phyloP scores from a whole-genome alignment of 768 basidiomycete genomes.

The Trametes coccinea region DNA sequence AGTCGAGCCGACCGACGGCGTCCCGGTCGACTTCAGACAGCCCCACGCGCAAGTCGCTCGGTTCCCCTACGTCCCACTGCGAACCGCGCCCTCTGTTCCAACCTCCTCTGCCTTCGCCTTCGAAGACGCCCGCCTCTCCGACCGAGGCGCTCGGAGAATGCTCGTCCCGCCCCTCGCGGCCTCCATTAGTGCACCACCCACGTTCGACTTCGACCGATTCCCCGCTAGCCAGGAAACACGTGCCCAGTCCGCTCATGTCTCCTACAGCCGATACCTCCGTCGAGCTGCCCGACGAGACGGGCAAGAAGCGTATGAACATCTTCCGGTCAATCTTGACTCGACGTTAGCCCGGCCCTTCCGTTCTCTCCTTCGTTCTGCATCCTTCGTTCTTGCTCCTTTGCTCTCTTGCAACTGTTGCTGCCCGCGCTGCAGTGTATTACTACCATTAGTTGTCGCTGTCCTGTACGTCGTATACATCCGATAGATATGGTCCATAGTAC shows the following conservation, averaged over 20 bases:
- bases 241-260: constrained; percentile 12
- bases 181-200: constrained; percentile 26
- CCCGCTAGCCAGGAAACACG: constrained; percentile 21
- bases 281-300: constrained; percentile 21
- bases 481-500: constrained; percentile 19
- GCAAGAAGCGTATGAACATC: constrained; percentile 38
- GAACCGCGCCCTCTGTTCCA: constrained; percentile 12
- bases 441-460: constrained; percentile 19
- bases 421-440: constrained; percentile 3
- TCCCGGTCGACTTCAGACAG: constrained; percentile 42
- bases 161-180: constrained; percentile 3
- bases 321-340: constrained; percentile 43
- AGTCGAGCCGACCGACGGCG: constrained; percentile 37
- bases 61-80: background rate
- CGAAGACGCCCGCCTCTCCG: background rate
- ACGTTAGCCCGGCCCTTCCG: constrained; percentile 29
- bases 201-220: constrained; percentile 33
- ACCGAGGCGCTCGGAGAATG: constrained; percentile 2
- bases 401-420: background rate
- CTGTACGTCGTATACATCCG: constrained; percentile 23
- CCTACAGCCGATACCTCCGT: constrained; percentile 10
- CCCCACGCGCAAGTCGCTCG: constrained; percentile 2
- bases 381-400: background rate
- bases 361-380: background rate
- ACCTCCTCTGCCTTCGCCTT: constrained; percentile 9